A percentile compares a stretch with the other conserved stretches of the same genome.
Conservation (phyloP, 2,329 filamentous ascomycete genomes). For the Xylariaceae sp. region DNA sequence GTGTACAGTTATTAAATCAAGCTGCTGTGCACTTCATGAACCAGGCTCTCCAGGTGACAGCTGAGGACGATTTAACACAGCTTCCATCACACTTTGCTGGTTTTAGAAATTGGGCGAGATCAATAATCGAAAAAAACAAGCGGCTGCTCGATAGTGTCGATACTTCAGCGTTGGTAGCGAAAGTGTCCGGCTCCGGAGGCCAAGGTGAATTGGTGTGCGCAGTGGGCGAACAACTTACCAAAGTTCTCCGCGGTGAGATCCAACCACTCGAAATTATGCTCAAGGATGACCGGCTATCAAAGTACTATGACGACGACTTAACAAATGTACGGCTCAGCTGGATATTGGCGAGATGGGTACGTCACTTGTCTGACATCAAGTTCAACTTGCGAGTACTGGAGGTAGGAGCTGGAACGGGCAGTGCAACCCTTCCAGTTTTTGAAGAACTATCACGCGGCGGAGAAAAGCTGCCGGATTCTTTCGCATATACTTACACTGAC, state of each 20-base stretch:
- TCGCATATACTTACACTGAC: slow-evolving; percentile 35
- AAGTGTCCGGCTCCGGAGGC: slow-evolving; percentile 21
- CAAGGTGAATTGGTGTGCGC: slow-evolving; percentile 34
- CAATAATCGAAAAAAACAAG: not conserved
- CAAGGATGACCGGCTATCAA: slow-evolving; percentile 34
- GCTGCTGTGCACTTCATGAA: slow-evolving; percentile 32
- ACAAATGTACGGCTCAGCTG: slow-evolving; percentile 15
- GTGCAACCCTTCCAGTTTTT: slow-evolving; percentile 35
- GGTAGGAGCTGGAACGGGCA: slow-evolving; percentile 22
- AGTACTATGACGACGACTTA: slow-evolving; percentile 26
- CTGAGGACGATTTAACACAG: slow-evolving; percentile 24
- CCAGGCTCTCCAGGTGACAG: slow-evolving; percentile 29
- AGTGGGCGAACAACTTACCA: slow-evolving; percentile 32
- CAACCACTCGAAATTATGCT: slow-evolving; percentile 40
- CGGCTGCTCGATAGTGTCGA: slow-evolving; percentile 12
- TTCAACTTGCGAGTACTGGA: slow-evolving; percentile 32
- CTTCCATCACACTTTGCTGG: slow-evolving; percentile 31
- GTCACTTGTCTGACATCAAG: slow-evolving; percentile 26
- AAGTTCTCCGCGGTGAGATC: slow-evolving; percentile 34
- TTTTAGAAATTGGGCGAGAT: slow-evolving; percentile 30
- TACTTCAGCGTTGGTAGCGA: slow-evolving; percentile 9
- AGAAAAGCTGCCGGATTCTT: slow-evolving; percentile 9
- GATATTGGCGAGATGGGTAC: slow-evolving; percentile 9
- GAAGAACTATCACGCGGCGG: slow-evolving; percentile 37
- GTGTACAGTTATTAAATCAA: slow-evolving; percentile 16